Conservation (phyloP, 1,284 basidiomycete genomes). For the Uromyces viciae-fabae region DNA sequence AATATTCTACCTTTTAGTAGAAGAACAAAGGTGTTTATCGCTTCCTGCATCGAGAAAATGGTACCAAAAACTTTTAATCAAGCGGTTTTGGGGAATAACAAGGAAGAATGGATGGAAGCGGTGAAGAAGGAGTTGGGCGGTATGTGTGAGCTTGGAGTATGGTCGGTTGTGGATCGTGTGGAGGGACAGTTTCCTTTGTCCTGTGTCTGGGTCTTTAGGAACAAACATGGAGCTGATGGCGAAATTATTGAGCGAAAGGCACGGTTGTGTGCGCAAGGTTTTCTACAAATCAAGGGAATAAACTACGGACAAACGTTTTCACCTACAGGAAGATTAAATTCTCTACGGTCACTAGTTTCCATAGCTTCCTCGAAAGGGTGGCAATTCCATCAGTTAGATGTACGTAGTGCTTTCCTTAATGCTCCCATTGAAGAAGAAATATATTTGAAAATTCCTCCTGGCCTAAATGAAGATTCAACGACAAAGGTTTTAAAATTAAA, state of each 20-base stretch:
- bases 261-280: neutral
- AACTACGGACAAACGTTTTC: neutral
- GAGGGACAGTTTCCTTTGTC: too few species aligned
- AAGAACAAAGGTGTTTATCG: too few species aligned
- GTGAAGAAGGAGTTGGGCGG: too few species aligned
- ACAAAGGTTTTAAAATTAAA: slow-evolving; percentile 14
- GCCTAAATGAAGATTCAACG: neutral
- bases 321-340: neutral
- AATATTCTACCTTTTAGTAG: too few species aligned
- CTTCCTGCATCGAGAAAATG: too few species aligned
- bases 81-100: too few species aligned
- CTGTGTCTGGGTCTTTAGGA: slow-evolving; percentile 13
- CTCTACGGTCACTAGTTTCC: neutral
- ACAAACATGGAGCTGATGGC: neutral
- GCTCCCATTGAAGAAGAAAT: slow-evolving; percentile 1
- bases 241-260: neutral
- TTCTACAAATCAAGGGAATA: neutral
- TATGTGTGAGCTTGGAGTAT: too few species aligned
- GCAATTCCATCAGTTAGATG: slow-evolving; percentile 1
- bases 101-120: too few species aligned
- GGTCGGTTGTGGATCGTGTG: too few species aligned
- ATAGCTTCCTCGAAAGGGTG: neutral
- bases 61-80: too few species aligned
- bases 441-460: neutral
- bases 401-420: slow-evolving; percentile 1